A percentile compares a stretch with the other conserved stretches of the same genome.
phyloP scores from a whole-genome alignment of 331 rosid genomes.

The Pyrus hybrid region DNA sequence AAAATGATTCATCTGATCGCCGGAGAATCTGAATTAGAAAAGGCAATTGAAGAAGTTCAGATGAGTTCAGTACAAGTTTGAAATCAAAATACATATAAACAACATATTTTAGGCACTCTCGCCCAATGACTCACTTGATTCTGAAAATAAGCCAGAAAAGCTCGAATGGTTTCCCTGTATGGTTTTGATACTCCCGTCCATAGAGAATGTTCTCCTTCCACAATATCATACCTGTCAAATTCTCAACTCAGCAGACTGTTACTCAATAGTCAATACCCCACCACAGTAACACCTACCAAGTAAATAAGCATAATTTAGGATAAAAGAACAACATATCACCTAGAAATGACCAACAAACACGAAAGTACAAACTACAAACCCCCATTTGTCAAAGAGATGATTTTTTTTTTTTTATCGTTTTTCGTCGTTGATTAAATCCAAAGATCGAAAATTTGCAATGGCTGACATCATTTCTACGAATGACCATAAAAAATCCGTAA shows the following conservation, averaged over 20 bases:
- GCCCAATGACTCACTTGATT: slow-evolving; percentile 49
- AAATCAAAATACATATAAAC: neutral
- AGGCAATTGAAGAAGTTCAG: neutral
- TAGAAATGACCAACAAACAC: neutral
- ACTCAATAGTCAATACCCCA: slow-evolving; percentile 11
- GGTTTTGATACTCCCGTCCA: slow-evolving; percentile 89
- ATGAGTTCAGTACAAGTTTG: neutral
- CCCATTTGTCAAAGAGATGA: neutral
- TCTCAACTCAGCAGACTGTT: slow-evolving; percentile 18
- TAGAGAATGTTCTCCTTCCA: slow-evolving; percentile 72
- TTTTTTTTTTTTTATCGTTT: too few relatives aligned
- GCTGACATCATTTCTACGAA: too few relatives aligned
- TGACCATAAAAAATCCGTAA: too few relatives aligned
- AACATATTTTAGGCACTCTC: neutral
- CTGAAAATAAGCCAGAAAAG: slow-evolving; percentile 88
- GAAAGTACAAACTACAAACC: neutral
- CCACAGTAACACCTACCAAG: slow-evolving; percentile 16
- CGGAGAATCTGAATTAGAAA: slow-evolving; percentile 55
- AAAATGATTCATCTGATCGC: slow-evolving; percentile 64
- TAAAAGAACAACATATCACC: neutral
- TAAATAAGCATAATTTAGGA: slow-evolving; percentile 8
- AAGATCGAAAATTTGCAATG: neutral
- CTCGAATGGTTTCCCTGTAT: slow-evolving; percentile 91
- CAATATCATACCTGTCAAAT: slow-evolving; percentile 71
- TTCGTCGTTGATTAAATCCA: too few relatives aligned